These are phyloP conservation scores for Colletotrichum tabaci DNA, from an alignment of 2,329 filamentous ascomycete genomes.

Conservation along the genomic window DNA sequence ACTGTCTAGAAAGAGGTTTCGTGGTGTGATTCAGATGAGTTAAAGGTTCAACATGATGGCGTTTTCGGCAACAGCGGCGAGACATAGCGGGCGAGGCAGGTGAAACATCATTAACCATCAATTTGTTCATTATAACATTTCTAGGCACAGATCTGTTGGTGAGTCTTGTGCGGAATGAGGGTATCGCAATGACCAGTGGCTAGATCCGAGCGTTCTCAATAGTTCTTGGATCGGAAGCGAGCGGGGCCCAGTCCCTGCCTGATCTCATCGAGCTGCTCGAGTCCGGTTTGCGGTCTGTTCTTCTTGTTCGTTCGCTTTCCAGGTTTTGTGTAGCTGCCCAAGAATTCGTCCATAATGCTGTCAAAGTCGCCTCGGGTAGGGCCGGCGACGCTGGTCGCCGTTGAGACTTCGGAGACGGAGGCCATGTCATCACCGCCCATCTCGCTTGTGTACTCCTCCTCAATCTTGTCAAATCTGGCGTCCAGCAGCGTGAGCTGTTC, in stretches of 20 bases:
- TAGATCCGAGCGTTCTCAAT: conserved; percentile 11
- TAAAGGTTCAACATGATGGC: too few relatives aligned
- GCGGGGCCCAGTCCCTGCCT: conserved; percentile 84
- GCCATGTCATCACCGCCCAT: conserved; percentile 65
- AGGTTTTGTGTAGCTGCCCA: conserved; percentile 79
- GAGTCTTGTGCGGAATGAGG: conserved; percentile 32
- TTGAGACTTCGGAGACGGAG: conserved; percentile 74
- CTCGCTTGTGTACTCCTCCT: conserved; percentile 78
- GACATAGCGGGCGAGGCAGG: not conserved
- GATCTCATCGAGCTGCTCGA: conserved; percentile 93
- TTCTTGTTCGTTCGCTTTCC: conserved; percentile 85
- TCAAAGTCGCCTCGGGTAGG: conserved; percentile 86
- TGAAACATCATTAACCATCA: conserved; percentile 13
- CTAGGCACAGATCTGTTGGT: conserved; percentile 13
- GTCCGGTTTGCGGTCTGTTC: conserved; percentile 83
- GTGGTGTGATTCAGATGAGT: not conserved
- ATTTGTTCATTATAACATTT: conserved; percentile 35
- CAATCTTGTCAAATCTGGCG: conserved; percentile 90
- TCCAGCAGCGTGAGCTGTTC: conserved; percentile 90
- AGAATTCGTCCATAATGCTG: conserved; percentile 92
- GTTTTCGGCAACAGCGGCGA: not conserved
- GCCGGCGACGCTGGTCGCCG: conserved; percentile 77
- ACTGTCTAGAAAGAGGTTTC: not conserved
- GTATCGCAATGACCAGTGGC: conserved; percentile 30
- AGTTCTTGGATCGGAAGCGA: conserved; percentile 61